Percentiles rank a stretch among this genome's conserved stretches.
phyloP scores from a whole-genome alignment of 2,329 filamentous ascomycete genomes.

The Neopestalotiopsis sp. region DNA sequence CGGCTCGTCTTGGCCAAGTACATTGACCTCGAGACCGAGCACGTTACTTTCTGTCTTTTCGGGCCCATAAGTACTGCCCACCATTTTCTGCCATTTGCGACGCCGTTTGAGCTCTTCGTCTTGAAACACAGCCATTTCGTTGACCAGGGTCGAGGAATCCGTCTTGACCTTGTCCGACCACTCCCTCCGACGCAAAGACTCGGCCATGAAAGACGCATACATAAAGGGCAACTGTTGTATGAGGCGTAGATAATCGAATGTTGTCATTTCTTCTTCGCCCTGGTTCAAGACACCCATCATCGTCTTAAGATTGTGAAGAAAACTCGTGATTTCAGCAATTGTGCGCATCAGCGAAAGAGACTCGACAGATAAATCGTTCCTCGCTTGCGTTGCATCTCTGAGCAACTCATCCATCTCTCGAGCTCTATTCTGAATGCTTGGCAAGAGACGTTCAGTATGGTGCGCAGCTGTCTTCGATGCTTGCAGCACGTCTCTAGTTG shows the following conservation, averaged over 20 bases:
- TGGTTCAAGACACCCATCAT: conserved; percentile 75
- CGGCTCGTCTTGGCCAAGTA: conserved; percentile 76
- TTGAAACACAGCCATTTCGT: conserved; percentile 90
- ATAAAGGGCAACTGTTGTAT: conserved; percentile 85
- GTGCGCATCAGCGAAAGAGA: conserved; percentile 78
- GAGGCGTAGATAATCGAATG: conserved; percentile 79
- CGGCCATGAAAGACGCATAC: conserved; percentile 87
- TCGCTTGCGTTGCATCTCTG: conserved; percentile 64
- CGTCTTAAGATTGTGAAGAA: conserved; percentile 73
- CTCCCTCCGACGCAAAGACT: conserved; percentile 84
- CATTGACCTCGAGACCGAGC: conserved; percentile 81
- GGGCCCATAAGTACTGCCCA: conserved; percentile 74
- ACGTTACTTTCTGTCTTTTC: conserved; percentile 72
- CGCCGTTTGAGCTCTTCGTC: conserved; percentile 91
- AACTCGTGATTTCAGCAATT: conserved; percentile 79
- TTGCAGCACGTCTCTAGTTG: conserved; percentile 63
- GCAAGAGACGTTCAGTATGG: conserved; percentile 67
- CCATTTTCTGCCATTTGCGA: conserved; percentile 87
- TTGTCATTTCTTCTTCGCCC: conserved; percentile 73
- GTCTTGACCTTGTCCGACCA: conserved; percentile 91
- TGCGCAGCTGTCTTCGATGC: conserved; percentile 68
- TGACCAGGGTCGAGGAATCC: conserved; percentile 85
- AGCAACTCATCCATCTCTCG: conserved; percentile 67
- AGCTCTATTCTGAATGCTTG: conserved; percentile 59
- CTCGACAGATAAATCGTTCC: conserved; percentile 70